These are phyloP conservation scores for Candida silvatica DNA, from an alignment of 805 yeast genomes.

Conservation along the genomic window DNA sequence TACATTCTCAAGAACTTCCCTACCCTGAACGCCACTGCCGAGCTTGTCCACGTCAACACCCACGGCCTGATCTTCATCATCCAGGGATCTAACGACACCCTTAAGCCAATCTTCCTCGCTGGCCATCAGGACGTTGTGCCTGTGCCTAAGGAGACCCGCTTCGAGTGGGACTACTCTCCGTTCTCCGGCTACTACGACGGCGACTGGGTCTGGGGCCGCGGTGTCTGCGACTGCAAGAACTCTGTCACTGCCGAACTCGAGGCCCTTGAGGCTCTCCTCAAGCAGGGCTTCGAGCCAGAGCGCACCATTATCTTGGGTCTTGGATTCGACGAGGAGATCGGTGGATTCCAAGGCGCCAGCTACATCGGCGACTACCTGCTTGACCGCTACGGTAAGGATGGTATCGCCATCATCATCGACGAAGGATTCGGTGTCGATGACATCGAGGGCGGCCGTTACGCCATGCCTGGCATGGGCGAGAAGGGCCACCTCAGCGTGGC, in stretches of 20 bases:
- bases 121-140: constrained; percentile 86
- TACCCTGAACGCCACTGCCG: constrained; percentile 30
- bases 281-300: constrained; percentile 40
- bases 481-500: constrained; percentile 32
- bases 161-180: constrained; percentile 59
- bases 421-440: constrained; percentile 35
- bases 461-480: constrained; percentile 25
- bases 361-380: constrained; percentile 37
- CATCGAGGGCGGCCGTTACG: constrained; percentile 20
- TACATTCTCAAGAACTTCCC: constrained; percentile 35
- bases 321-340: constrained; percentile 76
- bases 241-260: constrained; percentile 58
- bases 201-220: constrained; percentile 63
- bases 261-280: constrained; percentile 47
- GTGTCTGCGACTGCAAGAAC: constrained; percentile 69
- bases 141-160: constrained; percentile 30
- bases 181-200: constrained; percentile 64
- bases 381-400: constrained; percentile 50
- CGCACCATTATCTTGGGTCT: constrained; percentile 58
- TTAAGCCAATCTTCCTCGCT: constrained; percentile 60
- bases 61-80: constrained; percentile 62
- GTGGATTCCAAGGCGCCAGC: constrained; percentile 56
- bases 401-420: constrained; percentile 56
- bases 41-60: constrained; percentile 48
- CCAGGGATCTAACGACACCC: constrained; percentile 39